A percentile compares a stretch with the other conserved stretches of the same genome.
Evolutionary conservation across 1,284 basidiomycete genomes (phyloP).

Genomic region (Schizopora paradoxa): DNA sequence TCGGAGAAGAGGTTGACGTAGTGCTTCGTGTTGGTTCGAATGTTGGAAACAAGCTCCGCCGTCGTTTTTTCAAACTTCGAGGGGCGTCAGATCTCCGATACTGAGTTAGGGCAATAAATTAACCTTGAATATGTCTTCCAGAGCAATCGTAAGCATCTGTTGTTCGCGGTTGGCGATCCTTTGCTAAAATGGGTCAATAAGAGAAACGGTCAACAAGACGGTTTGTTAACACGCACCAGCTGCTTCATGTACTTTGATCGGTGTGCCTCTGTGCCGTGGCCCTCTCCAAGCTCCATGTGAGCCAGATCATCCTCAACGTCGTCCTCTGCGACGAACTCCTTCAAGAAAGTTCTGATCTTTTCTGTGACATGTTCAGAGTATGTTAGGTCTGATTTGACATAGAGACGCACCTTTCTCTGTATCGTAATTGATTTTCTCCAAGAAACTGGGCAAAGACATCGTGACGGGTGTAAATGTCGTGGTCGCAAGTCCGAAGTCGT

Average conservation of each 20-base stretch:
- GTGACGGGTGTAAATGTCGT: constrained; percentile 16
- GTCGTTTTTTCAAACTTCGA: constrained; percentile 62
- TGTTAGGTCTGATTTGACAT: neutral
- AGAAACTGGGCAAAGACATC: constrained; percentile 48
- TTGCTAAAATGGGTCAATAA: constrained; percentile 60
- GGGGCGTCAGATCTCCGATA: constrained; percentile 4
- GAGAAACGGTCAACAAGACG: constrained; percentile 27
- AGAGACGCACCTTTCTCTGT: constrained; percentile 34
- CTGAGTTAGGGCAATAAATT: constrained; percentile 22
- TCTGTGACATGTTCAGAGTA: constrained; percentile 34
- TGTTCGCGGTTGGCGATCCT: constrained; percentile 90
- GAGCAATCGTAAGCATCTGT: constrained; percentile 74
- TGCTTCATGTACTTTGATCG: constrained; percentile 85
- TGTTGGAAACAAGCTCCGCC: constrained; percentile 66
- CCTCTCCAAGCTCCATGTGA: constrained; percentile 62
- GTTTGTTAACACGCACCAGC: constrained; percentile 52
- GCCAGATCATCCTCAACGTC: constrained; percentile 67
- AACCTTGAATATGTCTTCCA: constrained; percentile 75
- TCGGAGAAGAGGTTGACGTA: constrained; percentile 90
- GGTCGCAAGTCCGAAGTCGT: no score
- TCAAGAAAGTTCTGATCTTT: constrained; percentile 65
- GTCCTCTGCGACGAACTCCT: constrained; percentile 59
- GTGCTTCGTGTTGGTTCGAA: constrained; percentile 82
- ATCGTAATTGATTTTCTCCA: constrained; percentile 44
- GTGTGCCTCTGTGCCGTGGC: constrained; percentile 38